A percentile compares a stretch with the other conserved stretches of the same genome.
Conservation (phyloP, 73 alveolate genomes). For the Uronychia binucleata region DNA sequence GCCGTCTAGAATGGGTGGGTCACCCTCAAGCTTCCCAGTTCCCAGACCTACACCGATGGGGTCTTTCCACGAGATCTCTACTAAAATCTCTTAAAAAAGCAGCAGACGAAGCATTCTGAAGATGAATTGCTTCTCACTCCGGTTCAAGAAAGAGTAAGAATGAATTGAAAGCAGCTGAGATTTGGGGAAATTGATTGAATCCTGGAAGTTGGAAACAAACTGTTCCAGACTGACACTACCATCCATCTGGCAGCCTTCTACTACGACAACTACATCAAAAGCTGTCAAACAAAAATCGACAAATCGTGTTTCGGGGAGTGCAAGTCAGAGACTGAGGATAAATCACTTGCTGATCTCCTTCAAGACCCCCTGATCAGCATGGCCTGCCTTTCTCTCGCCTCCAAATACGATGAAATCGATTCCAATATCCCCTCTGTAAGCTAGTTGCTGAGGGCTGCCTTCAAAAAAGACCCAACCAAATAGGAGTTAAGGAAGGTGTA, state of each 20-base stretch:
- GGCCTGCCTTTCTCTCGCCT: slow-evolving; percentile 1
- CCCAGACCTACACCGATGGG: too few species aligned
- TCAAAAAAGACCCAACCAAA: neutral
- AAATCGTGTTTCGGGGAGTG: neutral
- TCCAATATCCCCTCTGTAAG: neutral
- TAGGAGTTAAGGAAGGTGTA: neutral
- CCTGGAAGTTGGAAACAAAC: neutral
- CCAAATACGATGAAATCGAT: neutral
- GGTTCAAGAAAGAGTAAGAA: too few species aligned
- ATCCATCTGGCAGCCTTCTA: neutral
- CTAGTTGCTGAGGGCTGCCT: neutral
- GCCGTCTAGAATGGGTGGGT: too few species aligned
- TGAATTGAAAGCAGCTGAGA: too few species aligned
- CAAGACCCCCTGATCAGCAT: too few species aligned
- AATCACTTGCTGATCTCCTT: neutral
- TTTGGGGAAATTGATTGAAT: neutral
- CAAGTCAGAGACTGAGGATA: neutral
- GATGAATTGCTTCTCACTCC: too few species aligned
- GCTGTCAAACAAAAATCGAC: neutral
- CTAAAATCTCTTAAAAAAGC: too few species aligned
- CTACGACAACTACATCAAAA: neutral
- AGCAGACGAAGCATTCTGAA: too few species aligned
- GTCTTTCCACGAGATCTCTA: too few species aligned
- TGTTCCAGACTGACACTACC: neutral
- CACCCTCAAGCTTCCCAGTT: too few species aligned